Evolutionary conservation across 345 rosid genomes (phyloP).

Genomic region (Lepidium sativum): DNA sequence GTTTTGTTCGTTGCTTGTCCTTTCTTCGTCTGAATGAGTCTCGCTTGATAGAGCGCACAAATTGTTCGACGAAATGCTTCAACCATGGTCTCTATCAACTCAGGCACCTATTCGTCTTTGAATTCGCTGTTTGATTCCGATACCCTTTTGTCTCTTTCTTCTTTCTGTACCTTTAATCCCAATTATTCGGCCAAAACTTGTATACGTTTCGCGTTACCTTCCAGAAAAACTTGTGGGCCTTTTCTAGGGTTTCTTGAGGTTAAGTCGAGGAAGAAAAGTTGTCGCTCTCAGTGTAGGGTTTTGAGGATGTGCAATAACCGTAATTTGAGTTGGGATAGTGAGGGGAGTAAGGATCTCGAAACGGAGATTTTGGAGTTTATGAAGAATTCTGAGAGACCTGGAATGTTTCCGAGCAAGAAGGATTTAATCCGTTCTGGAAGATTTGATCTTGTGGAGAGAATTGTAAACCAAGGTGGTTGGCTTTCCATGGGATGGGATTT

Average conservation of each 20-base stretch:
- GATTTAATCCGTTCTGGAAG: conserved; percentile 58
- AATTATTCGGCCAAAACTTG: neutral
- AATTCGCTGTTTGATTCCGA: conserved; percentile 24
- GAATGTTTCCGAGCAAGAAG: conserved; percentile 59
- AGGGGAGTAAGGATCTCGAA: conserved; percentile 49
- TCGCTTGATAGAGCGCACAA: conserved; percentile 1
- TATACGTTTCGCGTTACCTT: neutral
- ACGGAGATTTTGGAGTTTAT: conserved; percentile 80
- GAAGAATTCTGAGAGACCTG: conserved; percentile 53
- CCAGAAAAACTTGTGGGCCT: conserved; percentile 15
- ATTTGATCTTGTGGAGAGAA: conserved; percentile 65
- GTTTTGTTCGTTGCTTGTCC: conserved; percentile 59
- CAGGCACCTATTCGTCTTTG: conserved; percentile 26
- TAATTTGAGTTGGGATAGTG: conserved; percentile 31
- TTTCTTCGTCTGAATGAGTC: neutral
- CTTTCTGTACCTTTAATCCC: conserved; percentile 4
- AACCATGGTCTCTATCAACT: conserved; percentile 56
- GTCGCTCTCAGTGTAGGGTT: conserved; percentile 29
- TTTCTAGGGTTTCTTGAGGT: conserved; percentile 27
- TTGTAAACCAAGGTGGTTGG: conserved; percentile 70
- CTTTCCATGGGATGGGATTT: conserved; percentile 81
- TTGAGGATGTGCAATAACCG: conserved; percentile 37
- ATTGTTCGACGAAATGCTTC: conserved; percentile 87
- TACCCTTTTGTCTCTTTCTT: conserved; percentile 15
- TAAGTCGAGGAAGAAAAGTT: conserved; percentile 27